Evolutionary conservation across 2,329 filamentous ascomycete species (phyloP), one percentile per base, ranked within the genome.

Genomic region (Ophiostoma fasciatum): DNA sequence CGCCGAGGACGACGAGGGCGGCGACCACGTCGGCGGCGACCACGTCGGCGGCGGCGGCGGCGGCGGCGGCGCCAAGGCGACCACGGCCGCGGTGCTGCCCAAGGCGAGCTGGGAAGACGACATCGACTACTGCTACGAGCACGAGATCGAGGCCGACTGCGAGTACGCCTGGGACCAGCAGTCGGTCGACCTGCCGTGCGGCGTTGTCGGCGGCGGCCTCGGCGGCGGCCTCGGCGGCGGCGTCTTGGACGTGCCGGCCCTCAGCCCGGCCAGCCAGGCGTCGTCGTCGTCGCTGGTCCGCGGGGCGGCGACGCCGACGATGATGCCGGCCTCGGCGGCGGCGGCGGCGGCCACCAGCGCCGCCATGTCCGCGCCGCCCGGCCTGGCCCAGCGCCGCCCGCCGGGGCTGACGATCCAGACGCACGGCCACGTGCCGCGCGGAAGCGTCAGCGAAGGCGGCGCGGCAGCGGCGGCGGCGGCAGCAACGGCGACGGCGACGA

Each of bases 71-170:
- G n/a, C n/a, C n/a, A n/a, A n/a, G n/a, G n/a, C n/a, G n/a, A n/a
- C n/a, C n/a, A n/a, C n/a, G n/a, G n/a, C n/a, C 4, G 37, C 42
- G 4, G 42, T 55, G 13, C 46, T 54, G n/a, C 46, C 51, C 17
- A 54, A 55, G 7, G 63, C 66, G 45, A 74, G 59, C 45, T 80
- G 75, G 75, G 75, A 80, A 47, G 73, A 77, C 35, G 73, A 73
- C 42, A 78, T 80, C 42, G 75, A 80, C 49, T 80, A 78, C 52
- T 78, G 71, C 49, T 80, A 80, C 48, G 74, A 78, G 44, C 71
- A 80, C 46, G 74, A 74, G 44, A 72, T 66, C 11, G 75, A 79
- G 50, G 74, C 73, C 7, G 62, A 78, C 51, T 78, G 71, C 48
- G 67, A 78, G 42, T 78, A 75, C 45, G 66, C 74, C 30, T 78